A percentile compares a stretch with the other conserved stretches of the same genome.
phyloP scores from a whole-genome alignment of 352 stramenopile genomes.

The Pythium scleroteichum region DNA sequence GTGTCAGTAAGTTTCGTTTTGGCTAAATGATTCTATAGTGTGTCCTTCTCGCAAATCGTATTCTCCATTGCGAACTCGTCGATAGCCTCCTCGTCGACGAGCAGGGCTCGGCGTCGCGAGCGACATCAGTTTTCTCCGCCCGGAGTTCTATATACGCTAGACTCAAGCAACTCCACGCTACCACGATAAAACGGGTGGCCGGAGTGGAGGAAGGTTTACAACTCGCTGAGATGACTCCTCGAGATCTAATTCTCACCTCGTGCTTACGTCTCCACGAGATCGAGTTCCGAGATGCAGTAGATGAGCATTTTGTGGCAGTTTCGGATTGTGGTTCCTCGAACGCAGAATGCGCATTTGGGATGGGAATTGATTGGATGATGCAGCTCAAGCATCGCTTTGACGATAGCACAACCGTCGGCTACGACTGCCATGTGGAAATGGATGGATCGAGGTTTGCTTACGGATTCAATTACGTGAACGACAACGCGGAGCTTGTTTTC shows the following conservation, averaged over 20 bases:
- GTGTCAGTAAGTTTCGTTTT: not conserved
- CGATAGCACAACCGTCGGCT: slow-evolving; percentile 53
- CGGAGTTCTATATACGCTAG: slow-evolving; percentile 4
- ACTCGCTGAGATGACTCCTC: slow-evolving; percentile 5
- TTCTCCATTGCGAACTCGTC: slow-evolving; percentile 46
- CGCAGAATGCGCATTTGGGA: not conserved
- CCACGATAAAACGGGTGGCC: slow-evolving; percentile 2
- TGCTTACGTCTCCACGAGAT: slow-evolving; percentile 53
- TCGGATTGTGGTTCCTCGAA: not conserved
- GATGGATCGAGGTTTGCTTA: slow-evolving; percentile 53
- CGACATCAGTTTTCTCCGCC: not conserved
- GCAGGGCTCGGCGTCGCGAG: not conserved
- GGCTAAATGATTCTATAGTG: slow-evolving; percentile 7
- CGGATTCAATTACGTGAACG: slow-evolving; percentile 63
- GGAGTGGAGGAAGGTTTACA: not conserved
- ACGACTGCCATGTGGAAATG: slow-evolving; percentile 66
- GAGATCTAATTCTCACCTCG: slow-evolving; percentile 32
- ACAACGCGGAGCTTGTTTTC: slow-evolving; percentile 32
- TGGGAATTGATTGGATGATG: slow-evolving; percentile 43
- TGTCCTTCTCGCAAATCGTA: slow-evolving; percentile 50
- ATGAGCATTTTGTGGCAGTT: slow-evolving; percentile 28
- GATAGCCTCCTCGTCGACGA: slow-evolving; percentile 22
- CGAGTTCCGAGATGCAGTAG: slow-evolving; percentile 51
- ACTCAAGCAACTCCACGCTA: slow-evolving; percentile 17
- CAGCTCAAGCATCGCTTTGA: slow-evolving; percentile 70